Percentiles rank a stretch among this genome's conserved stretches.
Evolutionary conservation across 1,284 basidiomycete genomes (phyloP).

Genomic region (Leccinum angustisporum): DNA sequence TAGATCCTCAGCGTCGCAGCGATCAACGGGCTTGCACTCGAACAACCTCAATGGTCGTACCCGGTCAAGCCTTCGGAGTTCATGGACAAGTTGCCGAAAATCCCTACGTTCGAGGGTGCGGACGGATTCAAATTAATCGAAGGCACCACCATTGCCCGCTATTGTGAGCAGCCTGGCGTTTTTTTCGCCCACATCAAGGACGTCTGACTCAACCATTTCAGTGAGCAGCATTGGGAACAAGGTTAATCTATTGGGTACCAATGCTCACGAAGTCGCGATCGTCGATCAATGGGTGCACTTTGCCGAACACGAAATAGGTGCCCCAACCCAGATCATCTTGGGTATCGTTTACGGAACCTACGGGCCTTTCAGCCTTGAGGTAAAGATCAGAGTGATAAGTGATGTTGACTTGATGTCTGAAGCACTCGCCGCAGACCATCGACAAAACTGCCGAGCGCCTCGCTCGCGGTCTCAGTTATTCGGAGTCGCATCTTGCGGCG

Average conservation of each 20-base stretch:
- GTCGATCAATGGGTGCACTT: conserved; percentile 56
- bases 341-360: conserved; percentile 10
- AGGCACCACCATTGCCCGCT: conserved; percentile 54
- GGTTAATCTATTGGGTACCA: conserved; percentile 44
- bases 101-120: conserved; percentile 52
- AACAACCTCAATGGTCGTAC: conserved; percentile 13
- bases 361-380: conserved; percentile 19
- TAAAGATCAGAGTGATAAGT: not conserved
- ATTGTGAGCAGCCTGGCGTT: conserved; percentile 45
- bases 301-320: conserved; percentile 46
- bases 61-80: conserved; percentile 42
- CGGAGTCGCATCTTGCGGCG: conserved; percentile 53
- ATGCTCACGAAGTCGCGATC: conserved; percentile 44
- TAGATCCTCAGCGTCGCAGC: conserved; percentile 27
- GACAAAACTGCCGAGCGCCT: conserved; percentile 17
- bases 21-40: conserved; percentile 17
- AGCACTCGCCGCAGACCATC: not conserved
- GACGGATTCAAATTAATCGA: conserved; percentile 55
- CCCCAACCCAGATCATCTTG: not conserved
- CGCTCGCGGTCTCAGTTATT: conserved; percentile 31
- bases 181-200: too few species aligned
- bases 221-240: conserved; percentile 51
- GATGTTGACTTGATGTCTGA: not conserved
- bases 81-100: conserved; percentile 46
- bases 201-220: conserved; percentile 17